Evolutionary conservation across 192 early-diverging fungal genomes (phyloP).

Genomic region (Backusella morwellensis): DNA sequence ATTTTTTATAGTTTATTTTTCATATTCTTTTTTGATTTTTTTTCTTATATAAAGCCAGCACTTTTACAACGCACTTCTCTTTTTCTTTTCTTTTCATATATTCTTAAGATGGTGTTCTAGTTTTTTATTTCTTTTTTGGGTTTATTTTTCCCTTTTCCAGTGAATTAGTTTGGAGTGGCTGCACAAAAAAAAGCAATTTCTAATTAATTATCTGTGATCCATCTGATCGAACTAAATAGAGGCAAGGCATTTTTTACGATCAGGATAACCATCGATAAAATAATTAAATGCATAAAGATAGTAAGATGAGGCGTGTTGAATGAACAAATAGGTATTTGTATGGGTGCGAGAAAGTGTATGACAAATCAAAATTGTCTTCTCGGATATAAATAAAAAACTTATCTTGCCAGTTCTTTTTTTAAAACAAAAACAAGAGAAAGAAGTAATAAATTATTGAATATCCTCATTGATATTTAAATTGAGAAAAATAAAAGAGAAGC

Average conservation of each 20-base stretch:
- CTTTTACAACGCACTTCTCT: background rate
- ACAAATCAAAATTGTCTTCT: background rate
- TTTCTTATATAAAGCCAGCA: background rate
- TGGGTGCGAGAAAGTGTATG: background rate
- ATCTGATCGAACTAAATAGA: slow-evolving; percentile 4
- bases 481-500: background rate
- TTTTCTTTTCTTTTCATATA: background rate
- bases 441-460: background rate
- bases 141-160: background rate
- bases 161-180: background rate
- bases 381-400: background rate
- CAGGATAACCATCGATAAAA: background rate
- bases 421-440: background rate
- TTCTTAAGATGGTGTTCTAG: background rate
- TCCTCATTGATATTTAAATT: background rate
- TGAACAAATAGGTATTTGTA: background rate
- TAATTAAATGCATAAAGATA: background rate
- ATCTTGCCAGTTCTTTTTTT: background rate
- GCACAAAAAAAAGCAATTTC: background rate
- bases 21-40: background rate
- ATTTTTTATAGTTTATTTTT: background rate
- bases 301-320: background rate
- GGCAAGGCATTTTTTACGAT: background rate
- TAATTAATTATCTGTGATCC: background rate
- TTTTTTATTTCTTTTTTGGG: background rate